A percentile compares a stretch with the other conserved stretches of the same genome.
Evolutionary conservation across 768 basidiomycete genomes (phyloP).

Genomic region (Daedalea quercina): DNA sequence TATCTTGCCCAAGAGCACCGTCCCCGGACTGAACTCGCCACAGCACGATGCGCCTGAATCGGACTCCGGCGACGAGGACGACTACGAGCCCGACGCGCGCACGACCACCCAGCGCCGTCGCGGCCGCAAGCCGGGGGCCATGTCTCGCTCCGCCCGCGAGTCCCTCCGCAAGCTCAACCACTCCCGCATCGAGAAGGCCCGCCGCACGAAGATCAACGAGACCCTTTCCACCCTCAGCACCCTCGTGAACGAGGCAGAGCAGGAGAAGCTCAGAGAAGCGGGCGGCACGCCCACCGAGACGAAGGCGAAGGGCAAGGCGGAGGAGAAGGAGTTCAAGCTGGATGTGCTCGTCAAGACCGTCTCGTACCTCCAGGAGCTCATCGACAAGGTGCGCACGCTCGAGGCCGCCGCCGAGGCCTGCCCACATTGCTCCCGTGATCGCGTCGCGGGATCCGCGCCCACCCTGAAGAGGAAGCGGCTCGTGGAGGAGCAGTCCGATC

Average conservation of each 20-base stretch:
- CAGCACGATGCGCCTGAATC: conserved; percentile 18
- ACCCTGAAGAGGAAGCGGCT: conserved; percentile 18
- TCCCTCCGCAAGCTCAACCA: conserved; percentile 90
- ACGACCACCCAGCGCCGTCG: conserved; percentile 48
- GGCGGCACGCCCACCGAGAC: conserved; percentile 38
- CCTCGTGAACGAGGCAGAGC: conserved; percentile 50
- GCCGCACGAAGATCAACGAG: conserved; percentile 94
- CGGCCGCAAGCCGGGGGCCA: conserved; percentile 61
- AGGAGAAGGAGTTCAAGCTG: conserved; percentile 88
- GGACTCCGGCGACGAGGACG: conserved; percentile 24
- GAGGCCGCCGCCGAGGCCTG: conserved; percentile 11
- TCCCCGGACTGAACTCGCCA: conserved; percentile 7
- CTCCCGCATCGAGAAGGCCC: conserved; percentile 88
- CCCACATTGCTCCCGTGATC: conserved; percentile 7
- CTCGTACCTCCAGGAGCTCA: conserved; percentile 65
- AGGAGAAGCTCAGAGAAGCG: conserved; percentile 21
- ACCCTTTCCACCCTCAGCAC: conserved; percentile 70
- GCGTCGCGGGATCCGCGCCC: neutral
- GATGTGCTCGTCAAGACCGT: conserved; percentile 86
- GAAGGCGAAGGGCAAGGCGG: conserved; percentile 57
- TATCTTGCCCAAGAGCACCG: conserved; percentile 17
- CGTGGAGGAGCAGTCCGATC: neutral
- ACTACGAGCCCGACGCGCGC: conserved; percentile 20
- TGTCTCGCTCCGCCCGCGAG: conserved; percentile 76
- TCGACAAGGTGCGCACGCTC: conserved; percentile 44